Evolutionary conservation across 2,329 filamentous ascomycete genomes (phyloP).

Genomic region (Calonectria ilicicola): DNA sequence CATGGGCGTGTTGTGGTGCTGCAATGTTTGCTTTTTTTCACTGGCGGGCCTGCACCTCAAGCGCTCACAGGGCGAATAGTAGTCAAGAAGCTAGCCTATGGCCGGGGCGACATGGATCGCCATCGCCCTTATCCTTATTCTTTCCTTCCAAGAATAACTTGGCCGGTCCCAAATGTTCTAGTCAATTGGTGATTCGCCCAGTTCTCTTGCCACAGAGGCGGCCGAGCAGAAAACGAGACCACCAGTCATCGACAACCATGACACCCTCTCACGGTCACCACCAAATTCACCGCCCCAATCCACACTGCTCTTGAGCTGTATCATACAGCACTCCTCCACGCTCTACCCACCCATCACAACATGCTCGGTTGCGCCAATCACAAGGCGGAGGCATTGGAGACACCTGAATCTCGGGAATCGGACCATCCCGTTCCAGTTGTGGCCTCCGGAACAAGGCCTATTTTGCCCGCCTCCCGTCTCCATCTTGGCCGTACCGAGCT

Average conservation of each 20-base stretch:
- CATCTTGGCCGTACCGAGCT: neutral
- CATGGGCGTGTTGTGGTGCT: slow-evolving; percentile 10
- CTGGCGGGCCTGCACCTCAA: slow-evolving; percentile 9
- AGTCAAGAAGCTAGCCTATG: neutral
- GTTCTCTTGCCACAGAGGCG: neutral
- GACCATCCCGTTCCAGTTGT: slow-evolving; percentile 38
- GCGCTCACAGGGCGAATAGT: slow-evolving; percentile 13
- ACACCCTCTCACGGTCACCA: neutral
- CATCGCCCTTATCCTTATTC: slow-evolving; percentile 16
- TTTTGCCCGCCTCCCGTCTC: slow-evolving; percentile 19
- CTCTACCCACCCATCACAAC: neutral
- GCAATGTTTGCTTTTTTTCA: slow-evolving; percentile 15
- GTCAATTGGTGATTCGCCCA: neutral
- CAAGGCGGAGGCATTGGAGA: slow-evolving; percentile 8
- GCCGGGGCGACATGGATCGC: slow-evolving; percentile 10
- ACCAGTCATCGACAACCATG: neutral
- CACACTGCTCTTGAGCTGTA: neutral
- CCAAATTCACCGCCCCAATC: neutral
- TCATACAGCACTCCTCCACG: neutral
- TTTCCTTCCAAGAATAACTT: slow-evolving; percentile 23
- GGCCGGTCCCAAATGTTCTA: neutral
- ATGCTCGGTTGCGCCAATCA: slow-evolving; percentile 11
- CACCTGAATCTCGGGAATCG: slow-evolving; percentile 40
- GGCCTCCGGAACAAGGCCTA: slow-evolving; percentile 30
- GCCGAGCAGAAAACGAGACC: neutral